Evolutionary conservation across 2,329 filamentous ascomycete genomes (phyloP).

Genomic region (Stylonectria norvegica): DNA sequence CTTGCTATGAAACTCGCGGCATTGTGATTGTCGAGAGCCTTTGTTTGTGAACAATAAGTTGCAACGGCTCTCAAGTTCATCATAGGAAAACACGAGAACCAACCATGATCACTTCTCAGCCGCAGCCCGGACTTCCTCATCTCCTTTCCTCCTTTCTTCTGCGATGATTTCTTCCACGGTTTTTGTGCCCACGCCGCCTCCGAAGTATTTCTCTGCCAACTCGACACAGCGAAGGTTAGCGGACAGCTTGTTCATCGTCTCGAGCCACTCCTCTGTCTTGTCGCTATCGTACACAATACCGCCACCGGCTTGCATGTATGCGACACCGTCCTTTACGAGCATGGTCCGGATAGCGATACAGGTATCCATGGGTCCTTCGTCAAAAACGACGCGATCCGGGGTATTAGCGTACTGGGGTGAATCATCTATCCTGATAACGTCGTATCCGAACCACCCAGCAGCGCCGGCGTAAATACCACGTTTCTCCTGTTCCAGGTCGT

Average conservation of each 20-base stretch:
- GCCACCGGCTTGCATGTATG: slow-evolving; percentile 85
- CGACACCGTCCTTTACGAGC: slow-evolving; percentile 86
- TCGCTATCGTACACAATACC: slow-evolving; percentile 95
- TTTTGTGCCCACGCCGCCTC: slow-evolving; percentile 23
- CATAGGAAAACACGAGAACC: too few species aligned
- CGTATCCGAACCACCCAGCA: slow-evolving; percentile 94
- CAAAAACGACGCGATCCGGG: slow-evolving; percentile 22
- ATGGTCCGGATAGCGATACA: slow-evolving; percentile 82
- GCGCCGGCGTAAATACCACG: slow-evolving; percentile 93
- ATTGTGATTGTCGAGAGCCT: too few species aligned
- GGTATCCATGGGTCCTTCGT: slow-evolving; percentile 89
- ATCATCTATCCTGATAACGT: slow-evolving; percentile 63
- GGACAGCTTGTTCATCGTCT: slow-evolving; percentile 88
- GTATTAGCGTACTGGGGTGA: slow-evolving; percentile 32
- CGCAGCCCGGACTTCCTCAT: slow-evolving; percentile 23
- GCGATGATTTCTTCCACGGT: slow-evolving; percentile 27
- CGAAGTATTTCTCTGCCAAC: slow-evolving; percentile 26
- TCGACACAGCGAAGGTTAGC: slow-evolving; percentile 29
- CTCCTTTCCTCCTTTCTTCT: slow-evolving; percentile 25
- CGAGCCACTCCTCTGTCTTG: slow-evolving; percentile 90
- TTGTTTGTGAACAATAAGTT: too few species aligned
- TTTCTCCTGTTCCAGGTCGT: slow-evolving; percentile 90
- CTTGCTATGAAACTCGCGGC: too few species aligned
- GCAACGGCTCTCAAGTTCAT: too few species aligned
- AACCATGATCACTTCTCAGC: neutral